Evolutionary conservation across 23 red algal species (phyloP).

Genomic region (Agarophyton chilense): DNA sequence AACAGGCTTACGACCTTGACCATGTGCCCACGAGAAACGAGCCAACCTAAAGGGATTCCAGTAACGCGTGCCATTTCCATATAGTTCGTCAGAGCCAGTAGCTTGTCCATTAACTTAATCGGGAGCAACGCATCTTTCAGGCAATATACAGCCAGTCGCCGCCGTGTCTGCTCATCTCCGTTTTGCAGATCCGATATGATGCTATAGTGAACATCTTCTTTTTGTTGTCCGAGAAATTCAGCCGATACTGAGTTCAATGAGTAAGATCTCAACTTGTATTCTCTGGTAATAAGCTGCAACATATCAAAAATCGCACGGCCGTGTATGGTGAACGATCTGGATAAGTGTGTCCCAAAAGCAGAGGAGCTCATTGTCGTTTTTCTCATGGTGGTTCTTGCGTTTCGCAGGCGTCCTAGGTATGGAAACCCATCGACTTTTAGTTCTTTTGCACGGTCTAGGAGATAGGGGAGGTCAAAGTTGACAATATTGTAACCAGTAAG

Average conservation of each 20-base stretch:
- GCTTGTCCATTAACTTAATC: slow-evolving; percentile 92
- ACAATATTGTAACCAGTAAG: slow-evolving; percentile 99
- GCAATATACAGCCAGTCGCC: slow-evolving; percentile 95
- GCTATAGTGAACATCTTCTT: slow-evolving; percentile 99
- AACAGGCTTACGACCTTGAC: slow-evolving; percentile 97
- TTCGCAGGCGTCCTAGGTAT: slow-evolving; percentile 77
- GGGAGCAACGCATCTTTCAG: slow-evolving; percentile 97
- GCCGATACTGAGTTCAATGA: slow-evolving; percentile 98
- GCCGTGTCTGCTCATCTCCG: slow-evolving; percentile 92
- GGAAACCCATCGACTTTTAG: slow-evolving; percentile 80
- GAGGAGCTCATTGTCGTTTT: slow-evolving; percentile 85
- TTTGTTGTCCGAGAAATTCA: slow-evolving; percentile 96
- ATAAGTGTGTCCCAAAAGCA: slow-evolving; percentile 97
- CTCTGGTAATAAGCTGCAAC: slow-evolving; percentile 95
- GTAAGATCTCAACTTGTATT: slow-evolving; percentile 98
- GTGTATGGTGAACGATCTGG: slow-evolving; percentile 86
- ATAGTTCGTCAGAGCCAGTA: slow-evolving; percentile 97
- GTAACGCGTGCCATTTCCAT: slow-evolving; percentile 99
- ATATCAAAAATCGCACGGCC: slow-evolving; percentile 97
- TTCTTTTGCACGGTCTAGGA: slow-evolving; percentile 84
- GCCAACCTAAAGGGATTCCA: slow-evolving; percentile 94
- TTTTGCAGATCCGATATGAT: slow-evolving; percentile 95
- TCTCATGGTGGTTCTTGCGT: slow-evolving; percentile 78
- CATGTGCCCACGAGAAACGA: slow-evolving; percentile 97
- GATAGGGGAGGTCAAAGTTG: slow-evolving; percentile 99